phyloP scores from a whole-genome alignment of 2,329 filamentous ascomycete genomes.

The Cercospora janseana region DNA sequence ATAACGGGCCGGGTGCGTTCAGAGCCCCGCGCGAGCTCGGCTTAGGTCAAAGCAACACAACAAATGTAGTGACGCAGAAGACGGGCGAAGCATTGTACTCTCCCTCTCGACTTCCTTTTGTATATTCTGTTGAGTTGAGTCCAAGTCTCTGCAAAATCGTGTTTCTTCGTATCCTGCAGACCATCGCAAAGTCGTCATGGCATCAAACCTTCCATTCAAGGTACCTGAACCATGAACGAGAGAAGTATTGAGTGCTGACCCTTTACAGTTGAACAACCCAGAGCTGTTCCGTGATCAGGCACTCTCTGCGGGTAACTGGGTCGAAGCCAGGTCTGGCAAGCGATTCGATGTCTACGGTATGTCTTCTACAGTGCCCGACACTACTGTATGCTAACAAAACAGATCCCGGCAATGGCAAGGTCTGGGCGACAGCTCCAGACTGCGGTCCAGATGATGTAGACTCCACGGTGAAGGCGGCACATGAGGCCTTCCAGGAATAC shows the following conservation, averaged over 20 bases:
- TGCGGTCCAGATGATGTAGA: constrained; percentile 60
- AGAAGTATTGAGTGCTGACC: constrained; percentile 4
- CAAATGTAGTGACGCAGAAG: constrained; percentile 18
- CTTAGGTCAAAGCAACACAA: constrained; percentile 6
- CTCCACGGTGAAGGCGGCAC: constrained; percentile 57
- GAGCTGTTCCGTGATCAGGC: constrained; percentile 56
- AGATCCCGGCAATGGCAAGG: constrained; percentile 54
- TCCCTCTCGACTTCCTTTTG: background rate
- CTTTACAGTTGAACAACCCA: constrained; percentile 51
- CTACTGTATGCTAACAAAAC: constrained; percentile 6
- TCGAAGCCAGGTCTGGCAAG: constrained; percentile 56
- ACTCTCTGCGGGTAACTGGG: constrained; percentile 56
- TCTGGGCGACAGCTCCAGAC: constrained; percentile 49
- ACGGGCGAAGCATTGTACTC: background rate
- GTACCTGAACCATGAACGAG: constrained; percentile 29
- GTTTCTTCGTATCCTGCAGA: constrained; percentile 16
- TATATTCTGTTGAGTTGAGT: background rate
- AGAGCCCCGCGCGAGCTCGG: constrained; percentile 22
- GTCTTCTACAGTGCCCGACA: background rate
- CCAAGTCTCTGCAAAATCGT: background rate
- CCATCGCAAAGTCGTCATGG: constrained; percentile 28
- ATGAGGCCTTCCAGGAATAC: constrained; percentile 61
- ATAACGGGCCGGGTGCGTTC: constrained; percentile 9
- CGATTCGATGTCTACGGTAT: constrained; percentile 57
- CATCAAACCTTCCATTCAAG: constrained; percentile 46